These are phyloP conservation scores for Radiomyces spectabilis DNA, from an alignment of 192 early-diverging fungal genomes.

Conservation along the genomic window DNA sequence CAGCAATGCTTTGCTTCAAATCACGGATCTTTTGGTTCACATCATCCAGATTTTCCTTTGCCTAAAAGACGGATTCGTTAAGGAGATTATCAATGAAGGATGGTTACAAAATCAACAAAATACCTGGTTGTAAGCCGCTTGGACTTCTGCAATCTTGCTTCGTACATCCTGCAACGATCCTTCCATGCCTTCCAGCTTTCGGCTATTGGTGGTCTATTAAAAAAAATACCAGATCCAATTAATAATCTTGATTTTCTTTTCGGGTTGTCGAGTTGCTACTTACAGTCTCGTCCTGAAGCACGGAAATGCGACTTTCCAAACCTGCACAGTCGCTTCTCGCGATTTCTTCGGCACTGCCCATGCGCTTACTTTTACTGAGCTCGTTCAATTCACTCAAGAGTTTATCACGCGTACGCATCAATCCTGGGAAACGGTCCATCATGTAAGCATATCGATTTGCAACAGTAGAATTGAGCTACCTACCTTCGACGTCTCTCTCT, in stretches of 20 bases:
- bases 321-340: conserved; percentile 50
- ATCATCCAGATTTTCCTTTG: too few relatives aligned
- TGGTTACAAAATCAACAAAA: too few relatives aligned
- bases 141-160: conserved; percentile 11
- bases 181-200: conserved; percentile 53
- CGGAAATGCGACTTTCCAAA: conserved; percentile 50
- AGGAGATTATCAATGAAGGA: too few relatives aligned
- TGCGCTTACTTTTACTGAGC: conserved; percentile 59
- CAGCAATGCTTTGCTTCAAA: too few relatives aligned
- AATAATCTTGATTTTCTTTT: too few relatives aligned
- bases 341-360: conserved; percentile 55
- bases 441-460: conserved; percentile 1
- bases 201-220: conserved; percentile 36
- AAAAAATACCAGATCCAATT: not conserved
- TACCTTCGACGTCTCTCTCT: conserved; percentile 81
- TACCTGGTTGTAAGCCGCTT: conserved; percentile 7
- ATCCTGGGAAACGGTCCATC: too few relatives aligned
- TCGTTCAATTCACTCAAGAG: conserved; percentile 67
- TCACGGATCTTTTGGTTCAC: too few relatives aligned
- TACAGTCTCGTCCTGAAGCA: conserved; percentile 59
- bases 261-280: too few relatives aligned
- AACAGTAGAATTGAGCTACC: not conserved
- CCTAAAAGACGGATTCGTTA: too few relatives aligned
- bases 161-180: conserved; percentile 52
- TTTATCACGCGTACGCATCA: conserved; percentile 62